Conservation (phyloP, 1,284 basidiomycete genomes). For the Puccinia polysora region DNA sequence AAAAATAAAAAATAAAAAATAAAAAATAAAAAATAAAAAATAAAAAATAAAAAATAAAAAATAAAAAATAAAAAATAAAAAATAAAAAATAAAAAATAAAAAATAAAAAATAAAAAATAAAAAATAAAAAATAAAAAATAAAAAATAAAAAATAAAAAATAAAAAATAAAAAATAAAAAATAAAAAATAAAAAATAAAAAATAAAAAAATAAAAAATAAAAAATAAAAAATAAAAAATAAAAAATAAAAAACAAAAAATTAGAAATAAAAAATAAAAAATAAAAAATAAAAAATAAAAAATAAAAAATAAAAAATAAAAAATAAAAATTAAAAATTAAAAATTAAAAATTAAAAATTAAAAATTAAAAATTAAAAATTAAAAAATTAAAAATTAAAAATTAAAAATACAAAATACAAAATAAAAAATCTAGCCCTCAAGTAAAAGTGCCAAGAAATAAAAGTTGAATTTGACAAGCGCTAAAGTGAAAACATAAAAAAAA, state of each 20-base stretch:
- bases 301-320: neutral
- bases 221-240: neutral
- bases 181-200: neutral
- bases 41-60: neutral
- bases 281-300: neutral
- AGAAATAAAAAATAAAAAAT: neutral
- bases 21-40: neutral
- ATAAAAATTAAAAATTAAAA: neutral
- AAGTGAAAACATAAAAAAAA: too few species aligned
- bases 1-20: neutral
- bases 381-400: neutral
- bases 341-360: neutral
- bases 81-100: neutral
- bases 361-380: neutral
- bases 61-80: neutral
- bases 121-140: neutral
- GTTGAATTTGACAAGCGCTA: too few species aligned
- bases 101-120: neutral
- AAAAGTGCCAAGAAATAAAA: too few species aligned
- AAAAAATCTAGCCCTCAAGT: too few species aligned
- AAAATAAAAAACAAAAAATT: too few species aligned
- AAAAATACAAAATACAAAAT: too few species aligned
- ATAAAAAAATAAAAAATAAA: neutral
- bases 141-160: neutral
- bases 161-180: neutral